phyloP scores from a whole-genome alignment of 2,329 filamentous ascomycete species.

The Cercospora sp. region DNA sequence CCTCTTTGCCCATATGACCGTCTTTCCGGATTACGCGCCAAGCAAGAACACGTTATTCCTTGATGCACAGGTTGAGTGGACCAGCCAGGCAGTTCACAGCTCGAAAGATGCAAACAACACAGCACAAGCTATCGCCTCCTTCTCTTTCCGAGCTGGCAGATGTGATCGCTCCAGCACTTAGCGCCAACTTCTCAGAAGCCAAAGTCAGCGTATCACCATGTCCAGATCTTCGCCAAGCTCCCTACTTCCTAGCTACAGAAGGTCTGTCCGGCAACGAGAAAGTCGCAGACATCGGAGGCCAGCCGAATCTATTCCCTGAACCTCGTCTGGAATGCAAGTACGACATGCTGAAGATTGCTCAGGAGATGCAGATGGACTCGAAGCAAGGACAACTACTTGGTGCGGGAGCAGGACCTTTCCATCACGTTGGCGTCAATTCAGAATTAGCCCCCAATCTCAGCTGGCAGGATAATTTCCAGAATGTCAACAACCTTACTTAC shows the following conservation, averaged over 20 bases:
- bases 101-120: slow-evolving; percentile 28
- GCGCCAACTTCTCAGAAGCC: slow-evolving; percentile 30
- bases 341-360: slow-evolving; percentile 31
- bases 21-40: too few relatives aligned
- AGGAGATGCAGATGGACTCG: slow-evolving; percentile 31
- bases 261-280: slow-evolving; percentile 34
- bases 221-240: slow-evolving; percentile 32
- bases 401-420: slow-evolving; percentile 36
- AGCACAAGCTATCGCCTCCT: slow-evolving; percentile 30
- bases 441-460: slow-evolving; percentile 35
- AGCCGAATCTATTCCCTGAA: slow-evolving; percentile 35
- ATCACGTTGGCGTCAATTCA: slow-evolving; percentile 32
- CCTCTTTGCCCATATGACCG: too few relatives aligned
- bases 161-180: slow-evolving; percentile 28
- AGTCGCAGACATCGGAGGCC: slow-evolving; percentile 36
- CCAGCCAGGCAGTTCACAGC: slow-evolving; percentile 3
- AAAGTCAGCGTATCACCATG: slow-evolving; percentile 28
- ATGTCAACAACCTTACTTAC: slow-evolving; percentile 31
- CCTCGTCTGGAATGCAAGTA: slow-evolving; percentile 35
- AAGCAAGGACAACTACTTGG: slow-evolving; percentile 32
- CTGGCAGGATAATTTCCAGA: slow-evolving; percentile 29
- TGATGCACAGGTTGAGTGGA: neutral
- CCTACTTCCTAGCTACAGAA: slow-evolving; percentile 32
- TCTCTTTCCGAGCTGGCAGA: slow-evolving; percentile 30
- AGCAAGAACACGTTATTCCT: neutral